These are phyloP conservation scores for Hypoxylon perforatum DNA, from an alignment of 495 filamentous ascomycete genomes.

Conservation along the genomic window DNA sequence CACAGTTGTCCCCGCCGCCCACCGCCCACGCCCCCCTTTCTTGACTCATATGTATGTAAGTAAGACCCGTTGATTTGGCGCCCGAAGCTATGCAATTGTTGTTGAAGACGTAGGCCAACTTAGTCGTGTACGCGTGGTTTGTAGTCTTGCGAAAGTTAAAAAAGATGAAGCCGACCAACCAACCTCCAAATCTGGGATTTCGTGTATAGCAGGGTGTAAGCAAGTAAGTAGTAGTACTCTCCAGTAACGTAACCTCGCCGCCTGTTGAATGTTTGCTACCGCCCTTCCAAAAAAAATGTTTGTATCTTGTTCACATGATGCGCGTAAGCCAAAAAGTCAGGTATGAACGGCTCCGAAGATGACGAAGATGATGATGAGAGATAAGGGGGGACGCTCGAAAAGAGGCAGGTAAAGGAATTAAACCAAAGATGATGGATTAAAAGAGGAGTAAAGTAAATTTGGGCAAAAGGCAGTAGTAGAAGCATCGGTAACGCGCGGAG, in stretches of 20 bases:
- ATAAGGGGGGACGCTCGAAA: neutral
- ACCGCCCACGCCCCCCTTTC: too few relatives aligned
- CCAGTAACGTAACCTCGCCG: constrained; percentile 4
- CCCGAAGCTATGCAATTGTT: constrained; percentile 32
- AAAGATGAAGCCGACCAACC: constrained; percentile 33
- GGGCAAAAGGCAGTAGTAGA: constrained; percentile 1
- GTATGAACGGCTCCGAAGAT: neutral
- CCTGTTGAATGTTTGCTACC: constrained; percentile 21
- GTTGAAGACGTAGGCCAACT: constrained; percentile 26
- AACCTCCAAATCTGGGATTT: constrained; percentile 8
- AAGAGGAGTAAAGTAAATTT: neutral
- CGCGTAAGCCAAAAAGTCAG: constrained; percentile 17
- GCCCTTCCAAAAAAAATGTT: neutral
- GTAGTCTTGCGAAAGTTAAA: constrained; percentile 17
- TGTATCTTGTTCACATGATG: constrained; percentile 18
- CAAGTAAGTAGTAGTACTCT: too few relatives aligned
- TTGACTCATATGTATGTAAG: constrained; percentile 15
- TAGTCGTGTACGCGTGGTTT: constrained; percentile 15
- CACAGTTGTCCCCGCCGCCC: too few relatives aligned
- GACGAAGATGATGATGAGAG: constrained; percentile 7
- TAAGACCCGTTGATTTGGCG: constrained; percentile 18
- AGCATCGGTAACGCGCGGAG: constrained; percentile 9
- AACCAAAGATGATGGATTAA: constrained; percentile 7
- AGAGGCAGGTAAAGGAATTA: neutral
- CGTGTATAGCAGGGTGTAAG: too few relatives aligned